Conservation (phyloP, 805 yeast species). For the Saccharomycopsis fibuligera region DNA sequence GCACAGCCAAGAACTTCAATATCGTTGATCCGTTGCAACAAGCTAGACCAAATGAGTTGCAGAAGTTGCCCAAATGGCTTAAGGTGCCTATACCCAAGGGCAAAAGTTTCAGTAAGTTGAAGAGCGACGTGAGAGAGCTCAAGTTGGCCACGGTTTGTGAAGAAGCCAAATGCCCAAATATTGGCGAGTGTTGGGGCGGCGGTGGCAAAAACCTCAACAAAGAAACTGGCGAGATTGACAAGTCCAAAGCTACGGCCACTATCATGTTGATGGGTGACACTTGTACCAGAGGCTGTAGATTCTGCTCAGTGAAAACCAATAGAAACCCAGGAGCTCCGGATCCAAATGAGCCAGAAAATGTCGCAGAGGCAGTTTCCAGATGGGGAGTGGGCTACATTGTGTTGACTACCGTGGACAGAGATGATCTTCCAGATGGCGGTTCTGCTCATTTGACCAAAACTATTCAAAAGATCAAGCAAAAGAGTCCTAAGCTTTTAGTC, state of each 20-base stretch:
- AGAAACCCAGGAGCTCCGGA: constrained; percentile 84
- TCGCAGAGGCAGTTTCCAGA: constrained; percentile 93
- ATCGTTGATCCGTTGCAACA: constrained; percentile 69
- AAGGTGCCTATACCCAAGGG: constrained; percentile 98
- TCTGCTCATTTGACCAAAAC: constrained; percentile 86
- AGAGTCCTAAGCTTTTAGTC: constrained; percentile 85
- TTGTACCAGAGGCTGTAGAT: constrained; percentile 98
- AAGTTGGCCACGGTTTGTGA: constrained; percentile 95
- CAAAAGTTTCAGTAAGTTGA: constrained; percentile 67
- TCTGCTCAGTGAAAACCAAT: constrained; percentile 93
- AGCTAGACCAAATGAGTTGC: constrained; percentile 53
- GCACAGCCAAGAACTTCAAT: constrained; percentile 58
- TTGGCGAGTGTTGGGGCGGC: constrained; percentile 99
- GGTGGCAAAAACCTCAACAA: constrained; percentile 38
- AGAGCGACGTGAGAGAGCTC: constrained; percentile 80
- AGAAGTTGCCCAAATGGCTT: constrained; percentile 86
- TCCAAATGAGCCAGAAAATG: constrained; percentile 94
- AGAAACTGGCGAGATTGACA: constrained; percentile 25
- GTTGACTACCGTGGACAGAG: constrained; percentile 94
- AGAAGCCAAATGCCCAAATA: constrained; percentile 98
- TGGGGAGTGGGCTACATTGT: constrained; percentile 99
- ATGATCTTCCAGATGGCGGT: constrained; percentile 91
- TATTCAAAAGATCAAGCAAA: constrained; percentile 72
- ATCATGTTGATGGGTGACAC: constrained; percentile 98
- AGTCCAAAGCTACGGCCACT: constrained; percentile 92